Conservation (phyloP, 495 filamentous ascomycete genomes). For the Podospora comata region DNA sequence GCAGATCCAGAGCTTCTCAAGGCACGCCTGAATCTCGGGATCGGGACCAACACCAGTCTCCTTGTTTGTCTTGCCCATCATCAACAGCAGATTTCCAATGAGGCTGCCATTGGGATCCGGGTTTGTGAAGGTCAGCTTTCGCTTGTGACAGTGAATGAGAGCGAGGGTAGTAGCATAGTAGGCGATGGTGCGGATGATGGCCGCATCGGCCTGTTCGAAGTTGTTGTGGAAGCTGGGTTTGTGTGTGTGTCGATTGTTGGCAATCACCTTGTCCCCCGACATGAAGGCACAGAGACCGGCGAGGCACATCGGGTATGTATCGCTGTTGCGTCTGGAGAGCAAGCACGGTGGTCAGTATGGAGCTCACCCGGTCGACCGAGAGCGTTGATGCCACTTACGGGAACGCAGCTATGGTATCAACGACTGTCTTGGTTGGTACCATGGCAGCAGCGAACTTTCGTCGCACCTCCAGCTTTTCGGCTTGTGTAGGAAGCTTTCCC, state of each 20-base stretch:
- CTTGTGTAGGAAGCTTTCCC: constrained; percentile 41
- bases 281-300: constrained; percentile 41
- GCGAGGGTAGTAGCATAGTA: constrained; percentile 36
- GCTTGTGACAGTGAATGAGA: constrained; percentile 40
- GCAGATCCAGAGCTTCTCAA: constrained; percentile 43
- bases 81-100: constrained; percentile 46
- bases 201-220: constrained; percentile 2
- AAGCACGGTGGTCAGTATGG: background rate
- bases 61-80: constrained; percentile 42
- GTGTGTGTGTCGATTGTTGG: background rate
- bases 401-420: constrained; percentile 11
- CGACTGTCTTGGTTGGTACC: background rate
- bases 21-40: constrained; percentile 21
- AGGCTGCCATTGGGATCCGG: constrained; percentile 37
- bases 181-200: constrained; percentile 28
- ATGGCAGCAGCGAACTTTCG: constrained; percentile 2
- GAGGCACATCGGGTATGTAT: constrained; percentile 19
- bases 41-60: constrained; percentile 2
- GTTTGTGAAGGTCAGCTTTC: constrained; percentile 36
- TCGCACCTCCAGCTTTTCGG: constrained; percentile 16
- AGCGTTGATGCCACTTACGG: constrained; percentile 5
- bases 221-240: constrained; percentile 12
- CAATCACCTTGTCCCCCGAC: constrained; percentile 18
- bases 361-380: background rate
- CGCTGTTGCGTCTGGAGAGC: background rate